Conservation (phyloP, 176 grass and related monocot genomes). For the Oryza glaberrima region DNA sequence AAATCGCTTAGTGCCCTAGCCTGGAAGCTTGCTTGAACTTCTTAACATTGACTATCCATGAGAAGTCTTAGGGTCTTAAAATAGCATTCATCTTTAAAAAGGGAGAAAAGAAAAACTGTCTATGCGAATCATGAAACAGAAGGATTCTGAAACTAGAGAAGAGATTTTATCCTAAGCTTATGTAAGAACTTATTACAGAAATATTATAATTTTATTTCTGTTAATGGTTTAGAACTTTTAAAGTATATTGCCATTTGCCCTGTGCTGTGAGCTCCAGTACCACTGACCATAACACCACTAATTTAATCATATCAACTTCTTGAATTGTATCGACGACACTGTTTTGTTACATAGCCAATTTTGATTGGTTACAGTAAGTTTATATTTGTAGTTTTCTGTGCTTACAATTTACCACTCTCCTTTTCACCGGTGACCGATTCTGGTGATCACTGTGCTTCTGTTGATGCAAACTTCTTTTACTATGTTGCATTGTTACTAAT, state of each 20-base stretch:
- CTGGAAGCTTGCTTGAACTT: not conserved
- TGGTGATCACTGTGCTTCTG: not conserved
- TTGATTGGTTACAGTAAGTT: not conserved
- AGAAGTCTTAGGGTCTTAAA: not conserved
- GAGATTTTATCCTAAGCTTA: not conserved
- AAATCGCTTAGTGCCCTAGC: not conserved
- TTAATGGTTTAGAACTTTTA: not conserved
- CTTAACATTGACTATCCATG: not conserved
- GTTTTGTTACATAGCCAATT: slow-evolving; percentile 5
- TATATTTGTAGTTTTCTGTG: no score
- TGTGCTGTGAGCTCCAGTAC: not conserved
- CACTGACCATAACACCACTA: not conserved
- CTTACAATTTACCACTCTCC: not conserved
- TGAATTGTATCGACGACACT: not conserved
- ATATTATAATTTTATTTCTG: not conserved
- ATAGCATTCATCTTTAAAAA: not conserved
- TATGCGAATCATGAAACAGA: slow-evolving; percentile 5
- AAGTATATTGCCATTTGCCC: not conserved
- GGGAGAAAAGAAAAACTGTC: no score
- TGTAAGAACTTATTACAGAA: not conserved
- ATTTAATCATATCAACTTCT: not conserved
- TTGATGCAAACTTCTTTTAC: not conserved
- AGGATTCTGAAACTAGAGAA: not conserved
- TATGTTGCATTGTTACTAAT: not conserved
- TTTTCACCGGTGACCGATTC: not conserved